These are phyloP conservation scores for Silene latifolia DNA, from an alignment of 148 eudicot species.

Conservation along the genomic window DNA sequence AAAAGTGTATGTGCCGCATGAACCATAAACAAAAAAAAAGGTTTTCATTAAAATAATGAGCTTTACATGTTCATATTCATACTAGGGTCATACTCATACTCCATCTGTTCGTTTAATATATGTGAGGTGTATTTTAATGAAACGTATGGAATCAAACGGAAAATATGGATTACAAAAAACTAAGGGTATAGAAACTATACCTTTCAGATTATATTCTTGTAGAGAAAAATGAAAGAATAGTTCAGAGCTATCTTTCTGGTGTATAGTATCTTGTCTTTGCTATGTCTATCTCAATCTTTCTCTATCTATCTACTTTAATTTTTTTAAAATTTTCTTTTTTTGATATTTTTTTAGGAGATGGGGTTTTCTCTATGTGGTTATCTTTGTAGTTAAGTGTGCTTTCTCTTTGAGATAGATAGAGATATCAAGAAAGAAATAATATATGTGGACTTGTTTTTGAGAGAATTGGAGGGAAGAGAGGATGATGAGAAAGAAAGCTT, in stretches of 20 bases:
- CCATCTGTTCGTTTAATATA: no score
- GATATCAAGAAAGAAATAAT: slow-evolving; percentile 27
- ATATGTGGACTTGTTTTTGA: slow-evolving; percentile 15
- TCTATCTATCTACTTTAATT: slow-evolving; percentile 24
- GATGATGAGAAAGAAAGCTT: neutral
- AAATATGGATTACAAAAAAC: no score
- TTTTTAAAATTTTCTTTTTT: slow-evolving; percentile 1
- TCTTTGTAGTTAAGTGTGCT: slow-evolving; percentile 35
- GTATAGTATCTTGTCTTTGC: slow-evolving; percentile 22
- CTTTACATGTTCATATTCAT: neutral
- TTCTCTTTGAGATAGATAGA: slow-evolving; percentile 47
- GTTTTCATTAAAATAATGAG: neutral
- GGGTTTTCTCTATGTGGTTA: slow-evolving; percentile 8
- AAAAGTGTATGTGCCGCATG: no score
- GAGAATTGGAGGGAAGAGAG: neutral
- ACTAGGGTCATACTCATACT: no score
- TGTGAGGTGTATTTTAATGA: no score
- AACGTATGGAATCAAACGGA: no score
- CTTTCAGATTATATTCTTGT: neutral
- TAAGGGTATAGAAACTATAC: neutral
- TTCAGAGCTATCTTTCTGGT: neutral
- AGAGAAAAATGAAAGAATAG: neutral
- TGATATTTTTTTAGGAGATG: neutral
- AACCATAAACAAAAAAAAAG: neutral
- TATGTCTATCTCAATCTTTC: slow-evolving; percentile 33